Evolutionary conservation across 192 early-diverging fungal genomes (phyloP).

Genomic region (Linnemannia elongata): DNA sequence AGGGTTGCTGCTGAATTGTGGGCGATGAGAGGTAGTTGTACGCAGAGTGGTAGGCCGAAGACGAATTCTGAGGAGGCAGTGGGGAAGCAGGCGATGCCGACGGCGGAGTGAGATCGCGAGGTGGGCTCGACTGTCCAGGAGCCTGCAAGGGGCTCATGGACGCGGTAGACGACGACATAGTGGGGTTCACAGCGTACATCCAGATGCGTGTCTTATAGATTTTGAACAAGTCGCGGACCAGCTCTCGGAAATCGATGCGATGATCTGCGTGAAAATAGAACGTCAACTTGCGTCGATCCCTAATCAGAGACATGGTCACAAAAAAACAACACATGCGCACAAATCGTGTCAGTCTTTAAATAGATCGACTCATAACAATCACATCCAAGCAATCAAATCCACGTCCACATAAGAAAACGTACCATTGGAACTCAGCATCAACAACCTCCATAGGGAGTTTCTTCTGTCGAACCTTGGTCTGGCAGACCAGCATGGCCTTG

Average conservation of each 20-base stretch:
- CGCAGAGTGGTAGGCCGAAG: background rate
- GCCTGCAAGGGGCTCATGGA: background rate
- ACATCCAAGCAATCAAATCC: background rate
- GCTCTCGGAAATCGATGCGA: constrained; percentile 96
- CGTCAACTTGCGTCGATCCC: constrained; percentile 96
- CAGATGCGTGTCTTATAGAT: constrained; percentile 98
- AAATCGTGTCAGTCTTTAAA: background rate
- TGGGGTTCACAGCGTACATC: constrained; percentile 76
- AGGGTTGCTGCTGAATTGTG: background rate
- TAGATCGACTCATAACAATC: background rate
- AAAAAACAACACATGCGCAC: background rate
- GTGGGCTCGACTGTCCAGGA: background rate
- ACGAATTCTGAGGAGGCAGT: background rate
- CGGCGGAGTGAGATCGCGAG: background rate
- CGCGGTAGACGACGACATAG: background rate
- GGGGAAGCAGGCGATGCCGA: constrained; percentile 12
- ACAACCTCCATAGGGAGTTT: constrained; percentile 96
- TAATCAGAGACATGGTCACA: constrained; percentile 30
- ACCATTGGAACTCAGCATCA: constrained; percentile 99
- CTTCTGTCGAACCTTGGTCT: constrained; percentile 89
- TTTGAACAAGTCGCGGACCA: constrained; percentile 96
- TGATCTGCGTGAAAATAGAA: constrained; percentile 96
- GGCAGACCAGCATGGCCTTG: constrained; percentile 89
- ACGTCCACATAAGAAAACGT: constrained; percentile 16
- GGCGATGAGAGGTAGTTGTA: background rate